These are phyloP conservation scores for Rhizoctonia solani DNA, from an alignment of 1,284 basidiomycete genomes.

Conservation along the genomic window DNA sequence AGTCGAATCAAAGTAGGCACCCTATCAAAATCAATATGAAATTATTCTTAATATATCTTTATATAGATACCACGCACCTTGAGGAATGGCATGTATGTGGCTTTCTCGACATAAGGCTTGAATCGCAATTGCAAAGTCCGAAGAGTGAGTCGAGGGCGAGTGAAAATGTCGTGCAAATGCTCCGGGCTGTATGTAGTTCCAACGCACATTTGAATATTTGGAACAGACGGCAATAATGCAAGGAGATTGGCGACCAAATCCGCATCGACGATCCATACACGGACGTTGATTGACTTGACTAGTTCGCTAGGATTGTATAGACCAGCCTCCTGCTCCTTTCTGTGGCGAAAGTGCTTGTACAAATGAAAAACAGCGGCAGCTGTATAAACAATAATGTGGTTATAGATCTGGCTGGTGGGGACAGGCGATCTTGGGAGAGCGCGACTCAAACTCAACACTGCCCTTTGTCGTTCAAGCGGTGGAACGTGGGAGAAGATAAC, in stretches of 20 bases:
- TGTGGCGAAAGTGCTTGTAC: constrained; percentile 23
- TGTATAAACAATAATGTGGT: constrained; percentile 54
- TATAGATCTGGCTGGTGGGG: constrained; percentile 57
- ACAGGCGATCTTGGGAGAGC: constrained; percentile 61
- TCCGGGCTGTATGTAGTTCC: constrained; percentile 69
- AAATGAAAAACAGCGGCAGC: constrained; percentile 57
- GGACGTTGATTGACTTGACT: constrained; percentile 56
- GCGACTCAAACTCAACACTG: constrained; percentile 57
- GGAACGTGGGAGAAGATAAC: constrained; percentile 56
- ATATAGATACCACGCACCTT: constrained; percentile 42
- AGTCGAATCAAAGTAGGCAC: constrained; percentile 69
- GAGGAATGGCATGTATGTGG: constrained; percentile 70
- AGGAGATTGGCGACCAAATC: constrained; percentile 64
- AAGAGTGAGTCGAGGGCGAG: constrained; percentile 48
- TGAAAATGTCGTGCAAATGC: constrained; percentile 63
- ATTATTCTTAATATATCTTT: background rate
- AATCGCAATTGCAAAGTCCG: constrained; percentile 60
- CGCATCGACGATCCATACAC: constrained; percentile 65
- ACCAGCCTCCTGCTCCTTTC: background rate
- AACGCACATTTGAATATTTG: constrained; percentile 56
- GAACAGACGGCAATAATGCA: constrained; percentile 54
- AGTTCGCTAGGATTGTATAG: constrained; percentile 44
- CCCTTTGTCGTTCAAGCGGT: constrained; percentile 47
- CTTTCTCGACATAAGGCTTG: constrained; percentile 67
- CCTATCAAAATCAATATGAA: constrained; percentile 44